Evolutionary conservation across 208 protist species (phyloP).

Genomic region (Strigomonas galati): DNA sequence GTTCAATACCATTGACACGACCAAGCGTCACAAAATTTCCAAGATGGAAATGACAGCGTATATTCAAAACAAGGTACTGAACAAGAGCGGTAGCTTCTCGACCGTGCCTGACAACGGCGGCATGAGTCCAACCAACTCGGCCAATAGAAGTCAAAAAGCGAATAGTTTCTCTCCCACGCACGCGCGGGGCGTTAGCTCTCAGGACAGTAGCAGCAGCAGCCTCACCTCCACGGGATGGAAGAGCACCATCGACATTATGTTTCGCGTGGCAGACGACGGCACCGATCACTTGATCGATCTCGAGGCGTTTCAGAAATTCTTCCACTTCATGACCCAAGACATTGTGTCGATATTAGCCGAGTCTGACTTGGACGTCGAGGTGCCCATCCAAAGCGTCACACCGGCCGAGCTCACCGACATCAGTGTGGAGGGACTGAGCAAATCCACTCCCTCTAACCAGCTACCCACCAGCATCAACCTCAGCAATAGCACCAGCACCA

Average conservation of each 20-base stretch:
- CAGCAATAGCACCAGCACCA: background rate
- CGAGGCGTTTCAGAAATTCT: background rate
- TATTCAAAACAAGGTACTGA: slow-evolving; percentile 19
- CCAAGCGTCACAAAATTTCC: background rate
- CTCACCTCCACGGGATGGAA: background rate
- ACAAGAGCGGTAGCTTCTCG: slow-evolving; percentile 16
- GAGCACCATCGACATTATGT: background rate
- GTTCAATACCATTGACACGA: slow-evolving; percentile 2
- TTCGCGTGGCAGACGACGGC: too few relatives aligned
- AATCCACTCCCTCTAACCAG: background rate
- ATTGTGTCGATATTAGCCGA: background rate
- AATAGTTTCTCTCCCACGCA: background rate
- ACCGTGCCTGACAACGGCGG: background rate
- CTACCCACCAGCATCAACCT: background rate
- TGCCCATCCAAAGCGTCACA: background rate
- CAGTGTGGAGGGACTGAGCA: background rate
- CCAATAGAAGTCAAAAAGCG: background rate
- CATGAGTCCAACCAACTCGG: background rate
- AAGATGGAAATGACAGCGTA: slow-evolving; percentile 15
- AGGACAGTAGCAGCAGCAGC: background rate
- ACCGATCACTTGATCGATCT: background rate
- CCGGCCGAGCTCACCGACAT: background rate
- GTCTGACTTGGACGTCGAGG: slow-evolving; percentile 5
- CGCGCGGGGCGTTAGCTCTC: background rate
- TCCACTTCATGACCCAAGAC: background rate